Base-by-base conservation (phyloP, 2,329 filamentous ascomycete species). In the Cladosporium halotolerans region DNA sequence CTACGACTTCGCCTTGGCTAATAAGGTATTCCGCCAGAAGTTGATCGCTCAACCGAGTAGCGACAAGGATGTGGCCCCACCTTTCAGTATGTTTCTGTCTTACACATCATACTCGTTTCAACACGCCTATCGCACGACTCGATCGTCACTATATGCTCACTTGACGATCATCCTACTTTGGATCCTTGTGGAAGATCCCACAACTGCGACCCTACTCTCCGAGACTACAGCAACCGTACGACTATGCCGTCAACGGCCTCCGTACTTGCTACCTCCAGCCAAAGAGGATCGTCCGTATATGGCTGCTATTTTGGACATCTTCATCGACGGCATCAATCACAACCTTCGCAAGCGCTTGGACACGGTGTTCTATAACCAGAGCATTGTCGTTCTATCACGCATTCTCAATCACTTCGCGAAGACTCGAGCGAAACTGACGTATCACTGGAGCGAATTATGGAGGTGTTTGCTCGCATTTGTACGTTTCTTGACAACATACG, bases 381-480 rank as follows among this genome's bases (percentile, higher is more conserved):
- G 83, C 59, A 77, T 96, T 11, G 88, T 88, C 13, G 87, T 96
- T 56, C 78, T 96, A 60, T 78, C 95, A 52, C 85, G 92, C 41
- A 77, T 95, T 48, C 79, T 97, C 36, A 89, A 89, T 6, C 88
- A 92, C 66, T 80, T 97, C 38, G 89, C 88, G 42, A 84, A 87
- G 59, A 88, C 86, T 45, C 84, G 89, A 63, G 90, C 85, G 32
- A 86, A 93, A 33, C 77, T 97, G 14, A 56, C 78, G 13, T 96
- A 96, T 68, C 93, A 99, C 72, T 99, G 93, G 93, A 84, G 89
- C 1, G 91, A 97, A 64, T 80, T 99, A 28, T 99, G 96, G 83
- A 85, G 91, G 47, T 88, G 88, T 2, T 77, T 99, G 3, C 79
- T 97, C 9, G 86, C 89, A 4, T 84, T 99, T 18, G 83, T 96